Evolutionary conservation across 148 eudicot genomes (phyloP).

Genomic region (Nepenthes mirabilis): DNA sequence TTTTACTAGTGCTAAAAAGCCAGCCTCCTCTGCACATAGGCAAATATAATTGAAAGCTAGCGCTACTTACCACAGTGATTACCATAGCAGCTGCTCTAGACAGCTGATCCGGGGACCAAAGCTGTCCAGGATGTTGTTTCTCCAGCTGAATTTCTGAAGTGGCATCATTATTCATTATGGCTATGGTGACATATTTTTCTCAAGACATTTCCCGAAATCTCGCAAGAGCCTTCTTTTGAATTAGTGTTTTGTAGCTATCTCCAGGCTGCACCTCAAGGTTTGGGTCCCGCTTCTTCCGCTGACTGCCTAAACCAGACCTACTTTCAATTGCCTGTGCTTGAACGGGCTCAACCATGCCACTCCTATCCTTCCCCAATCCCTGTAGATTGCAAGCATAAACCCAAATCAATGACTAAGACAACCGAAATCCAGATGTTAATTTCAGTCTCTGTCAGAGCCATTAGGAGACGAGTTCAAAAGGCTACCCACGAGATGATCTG

Average conservation of each 20-base stretch:
- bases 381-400: slow-evolving; percentile 21
- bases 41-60: not conserved
- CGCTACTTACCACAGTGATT: not conserved
- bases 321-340: slow-evolving; percentile 68
- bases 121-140: no score
- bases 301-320: slow-evolving; percentile 91
- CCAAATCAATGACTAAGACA: slow-evolving; percentile 9
- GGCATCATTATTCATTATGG: no score
- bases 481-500: slow-evolving; percentile 8
- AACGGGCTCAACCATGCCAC: slow-evolving; percentile 95
- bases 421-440: slow-evolving; percentile 24
- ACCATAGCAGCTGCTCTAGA: no score
- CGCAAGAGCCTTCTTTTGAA: slow-evolving; percentile 93
- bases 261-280: slow-evolving; percentile 86
- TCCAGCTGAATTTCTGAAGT: no score
- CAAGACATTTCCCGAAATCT: slow-evolving; percentile 71
- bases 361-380: slow-evolving; percentile 97
- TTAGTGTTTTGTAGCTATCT: slow-evolving; percentile 86
- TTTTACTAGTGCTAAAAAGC: no score
- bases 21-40: no score
- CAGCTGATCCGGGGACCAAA: no score
- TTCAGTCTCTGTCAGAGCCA: slow-evolving; percentile 22
- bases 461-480: slow-evolving; percentile 5
- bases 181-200: not conserved
- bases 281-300: slow-evolving; percentile 73